These are phyloP conservation scores for Xerophyta viscosa DNA, from an alignment of 106 monocot species.

Conservation along the genomic window DNA sequence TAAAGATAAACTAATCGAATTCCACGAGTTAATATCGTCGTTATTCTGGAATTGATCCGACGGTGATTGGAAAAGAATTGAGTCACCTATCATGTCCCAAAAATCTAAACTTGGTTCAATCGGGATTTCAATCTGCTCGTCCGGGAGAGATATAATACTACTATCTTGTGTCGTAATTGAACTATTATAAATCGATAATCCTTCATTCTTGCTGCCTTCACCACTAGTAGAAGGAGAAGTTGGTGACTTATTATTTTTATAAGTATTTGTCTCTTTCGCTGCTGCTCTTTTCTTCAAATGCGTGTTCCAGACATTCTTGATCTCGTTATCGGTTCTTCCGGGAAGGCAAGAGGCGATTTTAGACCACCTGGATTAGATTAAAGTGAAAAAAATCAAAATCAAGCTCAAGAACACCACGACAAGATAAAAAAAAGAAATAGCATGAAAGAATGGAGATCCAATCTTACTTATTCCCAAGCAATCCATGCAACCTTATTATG, in stretches of 20 bases:
- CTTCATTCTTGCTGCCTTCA: background rate
- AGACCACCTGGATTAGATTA: slow-evolving; percentile 52
- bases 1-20: no score
- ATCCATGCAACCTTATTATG: slow-evolving; percentile 54
- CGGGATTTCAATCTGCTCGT: slow-evolving; percentile 18
- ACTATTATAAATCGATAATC: no score
- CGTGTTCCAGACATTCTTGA: slow-evolving; percentile 89
- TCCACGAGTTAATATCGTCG: background rate
- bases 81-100: slow-evolving; percentile 27
- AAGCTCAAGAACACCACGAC: background rate
- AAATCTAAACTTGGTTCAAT: slow-evolving; percentile 24
- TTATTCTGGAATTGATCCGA: background rate
- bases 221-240: slow-evolving; percentile 1
- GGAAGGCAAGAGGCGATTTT: slow-evolving; percentile 61
- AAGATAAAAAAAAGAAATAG: background rate
- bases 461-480: slow-evolving; percentile 69
- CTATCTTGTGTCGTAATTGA: no score
- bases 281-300: slow-evolving; percentile 60
- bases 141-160: no score
- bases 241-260: background rate
- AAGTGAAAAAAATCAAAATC: background rate
- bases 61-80: background rate
- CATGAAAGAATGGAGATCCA: no score
- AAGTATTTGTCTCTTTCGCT: background rate
- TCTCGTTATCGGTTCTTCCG: slow-evolving; percentile 84